Evolutionary conservation across 1,139 yeast species (phyloP), one percentile per base, ranked within the genome.

Genomic region (Kodamaea arcana): DNA sequence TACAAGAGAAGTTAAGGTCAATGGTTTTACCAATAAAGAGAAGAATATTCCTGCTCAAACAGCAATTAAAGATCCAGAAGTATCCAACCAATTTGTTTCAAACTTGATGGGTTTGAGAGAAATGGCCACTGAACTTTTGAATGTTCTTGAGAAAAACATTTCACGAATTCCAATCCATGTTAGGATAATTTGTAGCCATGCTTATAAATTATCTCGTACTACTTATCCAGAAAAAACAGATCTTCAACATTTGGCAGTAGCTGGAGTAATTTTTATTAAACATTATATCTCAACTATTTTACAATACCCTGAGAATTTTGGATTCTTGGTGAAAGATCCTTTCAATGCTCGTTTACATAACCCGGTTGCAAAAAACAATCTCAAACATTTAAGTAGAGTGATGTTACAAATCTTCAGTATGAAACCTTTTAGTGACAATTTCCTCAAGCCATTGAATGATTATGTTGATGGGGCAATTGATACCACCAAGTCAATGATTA

Each of bases 81-180:
- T 92, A 0, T 72, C 94, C 15, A 58, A 64, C 1, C 68, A 72
- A 28, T 92, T 87, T 54, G 81, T 92, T 26, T 61, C 69, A 30
- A 90, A 92, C 48, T 67, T 94, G 52, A 85, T 85, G 61, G 65
- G 67, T 25, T 62, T 94, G 37, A 73, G 98, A 52, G 95, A 85
- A 46, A 68, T 71, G 30, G 68, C 87, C 0, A 75, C 84, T 13
- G 78, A 78, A 36, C 62, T 84, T 10, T 45, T 69, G 34, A 65
- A 73, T 8, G 51, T 83, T 4, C 43, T 69, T 24, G 55, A 55
- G 60, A 65, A 34, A 51, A 59, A 32, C 22, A 52, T 78, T 14
- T 62, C 64, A 1, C 56, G 55, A 12, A 45, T 90, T 11, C 97
- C 98, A 1, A 60, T 73, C 31, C 66, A 72, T 80, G 43, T 78